Conservation (phyloP, 2,329 filamentous ascomycete genomes). For the Hymenoscyphus albidus region DNA sequence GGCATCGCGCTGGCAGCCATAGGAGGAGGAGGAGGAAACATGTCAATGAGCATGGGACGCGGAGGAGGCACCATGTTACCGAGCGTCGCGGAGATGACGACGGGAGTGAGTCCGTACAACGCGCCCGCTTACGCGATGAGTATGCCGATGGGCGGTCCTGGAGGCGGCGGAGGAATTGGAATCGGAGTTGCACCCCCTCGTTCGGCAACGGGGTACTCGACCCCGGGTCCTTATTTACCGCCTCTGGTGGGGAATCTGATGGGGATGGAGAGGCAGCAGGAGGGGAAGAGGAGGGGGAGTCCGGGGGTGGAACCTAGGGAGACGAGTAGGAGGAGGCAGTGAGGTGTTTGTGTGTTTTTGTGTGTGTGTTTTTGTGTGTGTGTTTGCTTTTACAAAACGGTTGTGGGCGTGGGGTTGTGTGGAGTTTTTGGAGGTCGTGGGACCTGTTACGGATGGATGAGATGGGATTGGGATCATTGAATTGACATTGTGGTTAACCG, state of each 20-base stretch:
- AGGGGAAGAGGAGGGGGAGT: constrained; percentile 52
- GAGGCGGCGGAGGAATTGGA: constrained; percentile 35
- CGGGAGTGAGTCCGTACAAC: constrained; percentile 57
- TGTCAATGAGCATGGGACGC: constrained; percentile 22
- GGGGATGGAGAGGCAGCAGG: constrained; percentile 15
- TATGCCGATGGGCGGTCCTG: constrained; percentile 27
- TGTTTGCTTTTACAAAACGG: no score
- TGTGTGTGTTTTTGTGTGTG: neutral
- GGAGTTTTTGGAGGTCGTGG: no score
- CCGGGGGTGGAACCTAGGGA: constrained; percentile 45
- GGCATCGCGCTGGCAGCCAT: constrained; percentile 35
- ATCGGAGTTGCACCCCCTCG: constrained; percentile 37
- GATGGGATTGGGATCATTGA: neutral
- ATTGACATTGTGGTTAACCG: neutral
- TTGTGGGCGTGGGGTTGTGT: neutral
- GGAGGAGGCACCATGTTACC: constrained; percentile 45
- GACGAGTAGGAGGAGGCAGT: constrained; percentile 43
- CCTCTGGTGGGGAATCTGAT: neutral
- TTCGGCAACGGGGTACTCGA: constrained; percentile 31
- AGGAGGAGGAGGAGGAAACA: constrained; percentile 17
- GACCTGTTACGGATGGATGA: neutral
- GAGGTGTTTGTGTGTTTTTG: constrained; percentile 18
- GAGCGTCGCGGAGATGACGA: constrained; percentile 60
- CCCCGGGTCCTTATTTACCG: constrained; percentile 6
- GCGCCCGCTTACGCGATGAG: constrained; percentile 51